Evolutionary conservation across 2,329 filamentous ascomycete genomes (phyloP).

Genomic region (Tolypocladium guangdongense): DNA sequence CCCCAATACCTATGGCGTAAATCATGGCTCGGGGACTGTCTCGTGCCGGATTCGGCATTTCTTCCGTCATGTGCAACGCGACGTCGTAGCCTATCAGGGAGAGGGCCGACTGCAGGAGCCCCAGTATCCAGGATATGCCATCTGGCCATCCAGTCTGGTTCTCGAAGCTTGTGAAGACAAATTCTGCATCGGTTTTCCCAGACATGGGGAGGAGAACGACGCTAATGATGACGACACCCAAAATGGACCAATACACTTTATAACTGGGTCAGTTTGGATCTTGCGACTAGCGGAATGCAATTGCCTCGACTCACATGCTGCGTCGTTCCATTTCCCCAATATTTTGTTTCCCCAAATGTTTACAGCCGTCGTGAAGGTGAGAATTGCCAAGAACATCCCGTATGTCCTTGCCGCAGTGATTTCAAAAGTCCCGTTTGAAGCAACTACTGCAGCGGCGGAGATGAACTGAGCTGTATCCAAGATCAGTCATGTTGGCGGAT

Average conservation of each 20-base stretch:
- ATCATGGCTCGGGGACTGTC: conserved; percentile 32
- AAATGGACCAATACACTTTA: conserved; percentile 29
- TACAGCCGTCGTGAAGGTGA: conserved; percentile 23
- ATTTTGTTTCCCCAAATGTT: conserved; percentile 31
- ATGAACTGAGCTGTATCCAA: conserved; percentile 27
- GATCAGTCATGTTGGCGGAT: no score
- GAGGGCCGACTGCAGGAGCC: conserved; percentile 28
- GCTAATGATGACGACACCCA: conserved; percentile 31
- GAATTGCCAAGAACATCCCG: conserved; percentile 27
- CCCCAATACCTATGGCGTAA: conserved; percentile 30
- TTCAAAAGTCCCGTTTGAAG: conserved; percentile 24
- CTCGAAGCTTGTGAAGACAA: conserved; percentile 32
- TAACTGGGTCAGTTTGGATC: no score
- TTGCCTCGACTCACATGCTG: conserved; percentile 18
- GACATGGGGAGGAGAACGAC: conserved; percentile 28
- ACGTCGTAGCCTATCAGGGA: conserved; percentile 31
- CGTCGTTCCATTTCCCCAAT: conserved; percentile 29
- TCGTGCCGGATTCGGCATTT: conserved; percentile 29
- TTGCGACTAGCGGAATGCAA: no score
- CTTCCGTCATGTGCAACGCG: conserved; percentile 33
- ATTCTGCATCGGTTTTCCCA: conserved; percentile 27
- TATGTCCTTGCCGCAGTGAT: conserved; percentile 29
- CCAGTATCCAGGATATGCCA: conserved; percentile 35
- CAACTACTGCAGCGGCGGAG: conserved; percentile 28
- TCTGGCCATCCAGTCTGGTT: conserved; percentile 35